Evolutionary conservation across 2,329 filamentous ascomycete species (phyloP).

Genomic region (Colletotrichum brevisporum): DNA sequence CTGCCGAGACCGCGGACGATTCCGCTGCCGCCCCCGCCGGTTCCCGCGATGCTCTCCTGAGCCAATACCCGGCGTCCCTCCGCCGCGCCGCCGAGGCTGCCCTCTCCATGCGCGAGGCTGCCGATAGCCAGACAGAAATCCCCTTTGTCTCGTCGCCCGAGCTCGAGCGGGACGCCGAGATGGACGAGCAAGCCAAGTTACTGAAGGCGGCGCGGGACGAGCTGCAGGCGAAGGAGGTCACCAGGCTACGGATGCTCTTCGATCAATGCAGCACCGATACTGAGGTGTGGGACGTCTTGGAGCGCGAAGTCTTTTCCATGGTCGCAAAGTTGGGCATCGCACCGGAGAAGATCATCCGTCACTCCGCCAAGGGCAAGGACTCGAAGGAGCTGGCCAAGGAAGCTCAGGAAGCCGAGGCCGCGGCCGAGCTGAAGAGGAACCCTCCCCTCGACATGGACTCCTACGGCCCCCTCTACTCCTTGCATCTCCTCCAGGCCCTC

Average conservation of each 20-base stretch:
- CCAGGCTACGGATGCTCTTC: constrained; percentile 69
- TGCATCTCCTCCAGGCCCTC: constrained; percentile 71
- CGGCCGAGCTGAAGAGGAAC: constrained; percentile 31
- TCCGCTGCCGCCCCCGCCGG: constrained; percentile 45
- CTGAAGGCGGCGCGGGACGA: constrained; percentile 55
- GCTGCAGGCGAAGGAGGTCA: constrained; percentile 56
- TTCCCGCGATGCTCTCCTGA: constrained; percentile 53
- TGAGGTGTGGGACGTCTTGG: constrained; percentile 77
- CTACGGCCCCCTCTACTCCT: constrained; percentile 76
- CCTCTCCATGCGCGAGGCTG: constrained; percentile 54
- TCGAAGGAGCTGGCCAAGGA: background rate
- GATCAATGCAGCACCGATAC: constrained; percentile 69
- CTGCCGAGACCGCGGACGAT: background rate
- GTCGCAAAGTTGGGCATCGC: constrained; percentile 69
- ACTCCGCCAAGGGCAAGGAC: background rate
- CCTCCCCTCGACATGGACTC: constrained; percentile 63
- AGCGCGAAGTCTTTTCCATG: constrained; percentile 75
- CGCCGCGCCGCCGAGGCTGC: constrained; percentile 56
- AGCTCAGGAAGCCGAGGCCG: constrained; percentile 14
- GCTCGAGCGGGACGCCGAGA: constrained; percentile 14
- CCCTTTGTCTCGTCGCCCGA: constrained; percentile 4
- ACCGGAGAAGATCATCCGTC: constrained; percentile 43
- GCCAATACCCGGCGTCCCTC: constrained; percentile 56
- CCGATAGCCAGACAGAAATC: background rate
- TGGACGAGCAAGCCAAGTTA: constrained; percentile 52